Evolutionary conservation across 768 basidiomycete genomes (phyloP).

Genomic region (Leucosporidium scottii): DNA sequence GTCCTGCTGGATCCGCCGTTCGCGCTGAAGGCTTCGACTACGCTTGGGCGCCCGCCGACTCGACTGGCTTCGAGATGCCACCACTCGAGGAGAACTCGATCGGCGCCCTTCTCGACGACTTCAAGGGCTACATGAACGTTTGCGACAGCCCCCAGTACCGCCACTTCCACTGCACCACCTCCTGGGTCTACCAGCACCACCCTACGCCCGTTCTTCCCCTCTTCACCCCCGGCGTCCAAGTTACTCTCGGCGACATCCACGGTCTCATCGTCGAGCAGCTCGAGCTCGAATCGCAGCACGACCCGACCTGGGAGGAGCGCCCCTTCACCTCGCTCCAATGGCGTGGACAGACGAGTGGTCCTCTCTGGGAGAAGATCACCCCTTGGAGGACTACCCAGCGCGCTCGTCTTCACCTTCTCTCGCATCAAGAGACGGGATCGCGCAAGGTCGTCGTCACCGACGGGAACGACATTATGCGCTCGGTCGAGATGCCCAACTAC

Average conservation of each 20-base stretch:
- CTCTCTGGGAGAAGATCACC: constrained; percentile 30
- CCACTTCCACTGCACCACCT: constrained; percentile 36
- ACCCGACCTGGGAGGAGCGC: constrained; percentile 45
- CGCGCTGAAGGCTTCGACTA: constrained; percentile 32
- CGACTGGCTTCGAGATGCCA: constrained; percentile 8
- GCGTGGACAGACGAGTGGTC: constrained; percentile 46
- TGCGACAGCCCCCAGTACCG: constrained; percentile 38
- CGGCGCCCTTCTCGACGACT: constrained; percentile 9
- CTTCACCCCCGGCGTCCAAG: constrained; percentile 36
- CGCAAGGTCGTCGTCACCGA: constrained; percentile 33
- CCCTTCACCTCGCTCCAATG: constrained; percentile 44
- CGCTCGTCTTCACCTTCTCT: constrained; percentile 35
- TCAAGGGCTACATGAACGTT: constrained; percentile 34
- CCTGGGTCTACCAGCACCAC: constrained; percentile 36
- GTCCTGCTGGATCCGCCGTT: constrained; percentile 32
- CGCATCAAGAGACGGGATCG: constrained; percentile 30
- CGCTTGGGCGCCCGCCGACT: constrained; percentile 10
- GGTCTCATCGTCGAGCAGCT: constrained; percentile 38
- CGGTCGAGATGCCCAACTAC: constrained; percentile 33
- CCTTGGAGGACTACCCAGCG: constrained; percentile 39
- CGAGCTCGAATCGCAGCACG: constrained; percentile 35
- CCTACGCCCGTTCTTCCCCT: constrained; percentile 34
- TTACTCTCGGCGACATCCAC: constrained; percentile 37
- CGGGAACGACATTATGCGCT: constrained; percentile 18
- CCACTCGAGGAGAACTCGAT: not conserved